A percentile compares a stretch with the other conserved stretches of the same genome.
phyloP scores from a whole-genome alignment of 805 yeast species.

The Zygosaccharomyces siamensis region DNA sequence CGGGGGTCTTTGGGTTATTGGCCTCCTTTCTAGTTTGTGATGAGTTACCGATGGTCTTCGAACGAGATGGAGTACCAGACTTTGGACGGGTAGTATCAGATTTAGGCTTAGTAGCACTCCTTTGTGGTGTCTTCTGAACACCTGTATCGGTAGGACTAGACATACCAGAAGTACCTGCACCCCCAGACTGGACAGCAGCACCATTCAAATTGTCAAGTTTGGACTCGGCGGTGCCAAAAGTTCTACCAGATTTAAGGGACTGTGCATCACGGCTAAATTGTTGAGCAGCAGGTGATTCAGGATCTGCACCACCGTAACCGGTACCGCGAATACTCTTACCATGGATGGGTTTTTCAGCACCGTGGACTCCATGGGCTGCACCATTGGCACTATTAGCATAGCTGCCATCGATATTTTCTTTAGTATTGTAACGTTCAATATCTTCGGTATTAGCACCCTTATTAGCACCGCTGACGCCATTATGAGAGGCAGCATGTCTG shows the following conservation, averaged over 20 bases:
- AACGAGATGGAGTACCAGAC: constrained; percentile 2
- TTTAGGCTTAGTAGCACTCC: constrained; percentile 3
- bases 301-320: background rate
- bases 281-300: constrained; percentile 10
- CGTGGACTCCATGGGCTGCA: background rate
- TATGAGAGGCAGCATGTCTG: background rate
- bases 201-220: constrained; percentile 1
- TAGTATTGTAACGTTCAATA: background rate
- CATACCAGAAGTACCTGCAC: background rate
- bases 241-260: constrained; percentile 10
- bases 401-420: background rate
- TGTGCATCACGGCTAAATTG: constrained; percentile 15
- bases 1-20: constrained; percentile 6
- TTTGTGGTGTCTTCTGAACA: background rate
- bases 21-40: background rate
- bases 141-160: background rate
- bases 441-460: background rate
- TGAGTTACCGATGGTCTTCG: constrained; percentile 3
- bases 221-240: constrained; percentile 5
- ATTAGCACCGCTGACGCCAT: background rate
- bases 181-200: background rate
- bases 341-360: background rate
- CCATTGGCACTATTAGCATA: background rate
- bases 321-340: background rate
- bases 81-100: background rate